Evolutionary conservation across 768 basidiomycete genomes (phyloP).

Genomic region (Erythrobasidium yunnanense): DNA sequence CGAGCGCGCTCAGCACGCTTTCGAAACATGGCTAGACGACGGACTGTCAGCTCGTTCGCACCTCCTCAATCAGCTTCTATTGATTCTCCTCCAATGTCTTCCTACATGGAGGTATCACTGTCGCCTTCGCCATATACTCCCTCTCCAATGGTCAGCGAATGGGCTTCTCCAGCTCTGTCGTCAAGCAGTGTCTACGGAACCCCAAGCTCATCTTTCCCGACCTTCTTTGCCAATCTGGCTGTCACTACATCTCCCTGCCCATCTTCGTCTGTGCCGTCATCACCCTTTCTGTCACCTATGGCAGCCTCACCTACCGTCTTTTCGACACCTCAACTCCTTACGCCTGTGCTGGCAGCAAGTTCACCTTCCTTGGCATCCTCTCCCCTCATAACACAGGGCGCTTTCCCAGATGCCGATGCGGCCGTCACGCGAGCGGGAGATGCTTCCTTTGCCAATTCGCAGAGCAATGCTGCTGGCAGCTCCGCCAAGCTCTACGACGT

Average conservation of each 20-base stretch:
- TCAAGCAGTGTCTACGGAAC: neutral
- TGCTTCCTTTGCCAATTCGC: neutral
- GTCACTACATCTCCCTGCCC: neutral
- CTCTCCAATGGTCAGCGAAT: neutral
- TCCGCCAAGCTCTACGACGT: conserved; percentile 1
- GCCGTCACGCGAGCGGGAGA: too few species aligned
- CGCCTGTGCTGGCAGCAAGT: too few species aligned
- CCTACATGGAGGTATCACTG: neutral
- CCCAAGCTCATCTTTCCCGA: neutral
- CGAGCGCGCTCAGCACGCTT: neutral
- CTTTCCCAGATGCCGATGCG: neutral
- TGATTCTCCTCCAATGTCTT: neutral
- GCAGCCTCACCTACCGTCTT: neutral
- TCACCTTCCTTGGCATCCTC: neutral
- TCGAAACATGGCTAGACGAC: neutral
- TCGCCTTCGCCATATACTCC: neutral
- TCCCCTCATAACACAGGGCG: neutral
- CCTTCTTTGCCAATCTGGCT: neutral
- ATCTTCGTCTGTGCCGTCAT: neutral
- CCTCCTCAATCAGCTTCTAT: neutral
- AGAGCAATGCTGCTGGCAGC: neutral
- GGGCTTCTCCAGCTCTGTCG: neutral
- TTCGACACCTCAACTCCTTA: neutral
- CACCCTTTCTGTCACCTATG: neutral
- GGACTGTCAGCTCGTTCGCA: neutral